phyloP scores from a whole-genome alignment of 2,329 filamentous ascomycete species.

The Neopestalotiopsis sp. region DNA sequence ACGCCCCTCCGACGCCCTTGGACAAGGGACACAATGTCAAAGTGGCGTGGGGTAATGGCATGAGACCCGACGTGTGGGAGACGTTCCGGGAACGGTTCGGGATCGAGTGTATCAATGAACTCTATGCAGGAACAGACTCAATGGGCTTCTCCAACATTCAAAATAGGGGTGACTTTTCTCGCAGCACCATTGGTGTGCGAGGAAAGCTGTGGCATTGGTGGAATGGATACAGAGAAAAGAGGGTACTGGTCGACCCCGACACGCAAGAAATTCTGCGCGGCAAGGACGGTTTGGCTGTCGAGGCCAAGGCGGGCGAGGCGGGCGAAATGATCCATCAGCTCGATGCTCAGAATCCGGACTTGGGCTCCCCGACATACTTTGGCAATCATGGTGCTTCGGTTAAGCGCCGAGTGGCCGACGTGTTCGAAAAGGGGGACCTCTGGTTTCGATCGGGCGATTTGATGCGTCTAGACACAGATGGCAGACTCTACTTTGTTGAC shows the following conservation, averaged over 20 bases:
- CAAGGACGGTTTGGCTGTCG: constrained; percentile 69
- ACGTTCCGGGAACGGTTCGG: constrained; percentile 68
- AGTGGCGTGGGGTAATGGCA: constrained; percentile 68
- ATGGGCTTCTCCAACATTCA: constrained; percentile 64
- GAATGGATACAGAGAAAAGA: constrained; percentile 62
- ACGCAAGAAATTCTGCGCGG: constrained; percentile 71
- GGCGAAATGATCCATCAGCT: constrained; percentile 74
- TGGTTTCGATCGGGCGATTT: constrained; percentile 74
- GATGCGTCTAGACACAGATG: constrained; percentile 63
- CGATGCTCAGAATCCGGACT: constrained; percentile 56
- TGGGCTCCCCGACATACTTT: constrained; percentile 65
- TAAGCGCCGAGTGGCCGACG: constrained; percentile 67
- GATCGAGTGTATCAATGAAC: constrained; percentile 68
- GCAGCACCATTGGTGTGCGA: constrained; percentile 70
- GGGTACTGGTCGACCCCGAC: constrained; percentile 72
- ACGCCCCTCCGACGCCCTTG: constrained; percentile 64
- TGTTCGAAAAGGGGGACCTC: constrained; percentile 70
- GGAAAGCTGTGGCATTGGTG: constrained; percentile 63
- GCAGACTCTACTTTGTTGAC: constrained; percentile 72
- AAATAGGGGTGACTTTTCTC: constrained; percentile 64
- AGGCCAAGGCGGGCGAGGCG: constrained; percentile 63
- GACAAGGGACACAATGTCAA: constrained; percentile 64
- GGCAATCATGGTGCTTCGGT: constrained; percentile 63
- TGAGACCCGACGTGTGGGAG: constrained; percentile 72
- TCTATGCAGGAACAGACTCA: constrained; percentile 79